Percentiles rank a stretch among this genome's conserved stretches.
These are phyloP conservation scores for Quercus engelmannii DNA, from an alignment of 306 rosid species.

Conservation along the genomic window DNA sequence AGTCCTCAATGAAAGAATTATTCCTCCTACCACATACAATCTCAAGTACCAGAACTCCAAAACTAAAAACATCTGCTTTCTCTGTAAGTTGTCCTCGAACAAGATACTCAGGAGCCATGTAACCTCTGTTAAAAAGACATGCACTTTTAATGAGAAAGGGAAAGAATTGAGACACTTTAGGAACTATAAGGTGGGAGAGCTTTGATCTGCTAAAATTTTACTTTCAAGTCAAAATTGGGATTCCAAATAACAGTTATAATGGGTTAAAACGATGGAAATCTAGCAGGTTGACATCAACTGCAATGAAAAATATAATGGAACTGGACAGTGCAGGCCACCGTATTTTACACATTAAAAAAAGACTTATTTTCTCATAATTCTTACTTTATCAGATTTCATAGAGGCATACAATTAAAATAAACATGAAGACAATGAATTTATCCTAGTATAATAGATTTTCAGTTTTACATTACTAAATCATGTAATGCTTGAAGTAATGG, in stretches of 20 bases:
- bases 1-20: slow-evolving; percentile 52
- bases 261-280: not conserved
- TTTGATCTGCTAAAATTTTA: not conserved
- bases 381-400: too few relatives aligned
- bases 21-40: slow-evolving; percentile 68
- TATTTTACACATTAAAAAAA: too few relatives aligned
- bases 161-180: not conserved
- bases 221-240: not conserved
- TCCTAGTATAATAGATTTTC: not conserved
- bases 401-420: too few relatives aligned
- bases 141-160: not conserved
- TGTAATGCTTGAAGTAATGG: not conserved
- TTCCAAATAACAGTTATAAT: not conserved
- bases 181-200: not conserved
- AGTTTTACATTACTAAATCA: not conserved
- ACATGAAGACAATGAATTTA: not conserved
- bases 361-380: too few relatives aligned
- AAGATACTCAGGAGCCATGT: slow-evolving; percentile 94
- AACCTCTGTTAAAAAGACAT: slow-evolving; percentile 44
- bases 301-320: not conserved
- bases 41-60: slow-evolving; percentile 80
- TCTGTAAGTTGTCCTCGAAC: slow-evolving; percentile 83
- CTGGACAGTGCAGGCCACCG: too few relatives aligned
- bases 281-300: not conserved
- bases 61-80: slow-evolving; percentile 81